Percentiles rank a stretch among this genome's conserved stretches.
Conservation (phyloP, 176 grass and related monocot genomes). For the Panicum miliaceum region DNA sequence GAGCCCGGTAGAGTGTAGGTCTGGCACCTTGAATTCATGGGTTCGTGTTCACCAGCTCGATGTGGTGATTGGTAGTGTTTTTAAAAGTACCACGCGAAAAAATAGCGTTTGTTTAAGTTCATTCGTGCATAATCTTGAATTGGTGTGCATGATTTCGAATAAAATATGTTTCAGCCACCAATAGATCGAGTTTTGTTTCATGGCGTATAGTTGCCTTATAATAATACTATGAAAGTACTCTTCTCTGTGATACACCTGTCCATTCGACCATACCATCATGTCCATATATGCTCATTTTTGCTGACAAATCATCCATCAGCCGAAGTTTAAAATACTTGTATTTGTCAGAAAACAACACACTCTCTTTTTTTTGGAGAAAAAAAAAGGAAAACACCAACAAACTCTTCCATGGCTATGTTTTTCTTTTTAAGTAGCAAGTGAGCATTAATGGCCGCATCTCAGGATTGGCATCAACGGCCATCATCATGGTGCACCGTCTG, state of each 20-base stretch:
- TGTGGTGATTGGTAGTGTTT: not conserved
- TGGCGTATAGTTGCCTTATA: not conserved
- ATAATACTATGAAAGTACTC: not conserved
- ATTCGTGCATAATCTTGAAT: too few relatives aligned
- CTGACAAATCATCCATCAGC: not conserved
- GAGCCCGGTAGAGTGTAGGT: not conserved
- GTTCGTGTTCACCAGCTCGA: not conserved
- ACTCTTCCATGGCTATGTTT: not conserved
- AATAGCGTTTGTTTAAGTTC: not conserved
- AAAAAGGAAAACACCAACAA: not conserved
- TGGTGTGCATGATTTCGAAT: too few relatives aligned
- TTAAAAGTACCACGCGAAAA: not conserved
- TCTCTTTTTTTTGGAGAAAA: not conserved
- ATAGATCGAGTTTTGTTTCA: too few relatives aligned
- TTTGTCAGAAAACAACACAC: not conserved
- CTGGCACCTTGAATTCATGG: not conserved
- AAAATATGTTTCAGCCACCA: not conserved
- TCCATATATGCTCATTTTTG: not conserved
- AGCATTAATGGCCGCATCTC: slow-evolving; percentile 6
- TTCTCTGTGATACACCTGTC: not conserved
- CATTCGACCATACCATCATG: not conserved
- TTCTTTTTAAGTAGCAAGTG: not conserved
- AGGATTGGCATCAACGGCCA: slow-evolving; percentile 34
- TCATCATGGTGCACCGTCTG: slow-evolving; percentile 44
- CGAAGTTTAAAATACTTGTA: not conserved